Conservation (phyloP, 768 basidiomycete genomes). For the Rhizopogon vulgaris region DNA sequence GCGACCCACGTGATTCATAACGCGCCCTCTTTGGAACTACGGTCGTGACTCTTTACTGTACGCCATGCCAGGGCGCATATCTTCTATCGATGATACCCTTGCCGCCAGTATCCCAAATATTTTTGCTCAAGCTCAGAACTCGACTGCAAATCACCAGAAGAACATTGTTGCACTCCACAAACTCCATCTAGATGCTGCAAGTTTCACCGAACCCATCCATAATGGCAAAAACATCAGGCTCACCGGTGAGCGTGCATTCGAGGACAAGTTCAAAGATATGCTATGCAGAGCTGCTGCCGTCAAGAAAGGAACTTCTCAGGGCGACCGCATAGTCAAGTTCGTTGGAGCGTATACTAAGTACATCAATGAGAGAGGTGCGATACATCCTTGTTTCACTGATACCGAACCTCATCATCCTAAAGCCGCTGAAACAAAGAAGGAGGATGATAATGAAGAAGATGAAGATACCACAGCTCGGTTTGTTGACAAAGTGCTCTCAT, state of each 20-base stretch:
- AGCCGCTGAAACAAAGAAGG: conserved; percentile 33
- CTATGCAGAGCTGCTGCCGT: conserved; percentile 55
- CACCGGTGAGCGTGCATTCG: conserved; percentile 74
- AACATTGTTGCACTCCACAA: conserved; percentile 81
- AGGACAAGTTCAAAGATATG: conserved; percentile 54
- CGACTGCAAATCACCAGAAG: conserved; percentile 81
- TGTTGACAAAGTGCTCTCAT: conserved; percentile 57
- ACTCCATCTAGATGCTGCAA: conserved; percentile 61
- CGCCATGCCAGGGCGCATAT: conserved; percentile 22
- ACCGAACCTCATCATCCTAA: background rate
- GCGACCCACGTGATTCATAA: conserved; percentile 4
- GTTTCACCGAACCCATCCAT: conserved; percentile 41
- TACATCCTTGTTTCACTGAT: background rate
- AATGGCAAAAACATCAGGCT: conserved; percentile 48
- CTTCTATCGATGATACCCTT: conserved; percentile 22
- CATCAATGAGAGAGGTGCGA: conserved; percentile 69
- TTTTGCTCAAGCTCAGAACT: conserved; percentile 73
- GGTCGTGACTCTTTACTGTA: too few species aligned
- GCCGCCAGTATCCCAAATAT: conserved; percentile 47
- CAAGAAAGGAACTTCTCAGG: conserved; percentile 76
- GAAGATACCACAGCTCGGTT: conserved; percentile 72
- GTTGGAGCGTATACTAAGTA: conserved; percentile 72
- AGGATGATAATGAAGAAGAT: conserved; percentile 38
- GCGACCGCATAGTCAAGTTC: conserved; percentile 79
- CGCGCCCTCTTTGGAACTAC: background rate